A percentile compares a stretch with the other conserved stretches of the same genome.
phyloP scores from a whole-genome alignment of 805 yeast species.

The Zygosaccharomyces siamensis region DNA sequence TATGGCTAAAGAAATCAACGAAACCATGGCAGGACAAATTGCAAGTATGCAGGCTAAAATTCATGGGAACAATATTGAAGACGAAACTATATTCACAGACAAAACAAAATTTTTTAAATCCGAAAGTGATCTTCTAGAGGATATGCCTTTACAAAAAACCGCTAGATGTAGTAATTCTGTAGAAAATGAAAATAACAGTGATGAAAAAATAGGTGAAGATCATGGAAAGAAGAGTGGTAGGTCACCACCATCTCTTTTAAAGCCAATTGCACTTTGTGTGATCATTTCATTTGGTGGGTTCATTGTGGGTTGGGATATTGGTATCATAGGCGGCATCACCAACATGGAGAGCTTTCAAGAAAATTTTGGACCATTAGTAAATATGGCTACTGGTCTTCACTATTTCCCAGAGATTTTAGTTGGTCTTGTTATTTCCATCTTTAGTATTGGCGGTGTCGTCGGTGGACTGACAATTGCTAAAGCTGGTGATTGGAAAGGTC shows the following conservation, averaged over 20 bases:
- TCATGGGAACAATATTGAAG: neutral
- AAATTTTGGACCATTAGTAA: constrained; percentile 44
- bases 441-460: constrained; percentile 65
- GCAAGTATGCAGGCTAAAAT: neutral
- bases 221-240: neutral
- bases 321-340: constrained; percentile 68
- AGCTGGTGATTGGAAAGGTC: constrained; percentile 55
- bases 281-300: constrained; percentile 66
- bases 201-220: neutral
- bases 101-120: constrained; percentile 3
- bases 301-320: constrained; percentile 72
- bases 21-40: neutral
- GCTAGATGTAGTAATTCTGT: neutral
- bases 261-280: constrained; percentile 39
- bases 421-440: constrained; percentile 51
- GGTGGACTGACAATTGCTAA: constrained; percentile 61
- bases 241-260: neutral
- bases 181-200: neutral
- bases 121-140: constrained; percentile 1
- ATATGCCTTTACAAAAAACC: neutral
- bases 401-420: constrained; percentile 39
- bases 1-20: neutral
- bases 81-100: neutral
- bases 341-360: constrained; percentile 51
- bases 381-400: constrained; percentile 31